phyloP scores from a whole-genome alignment of 2,329 filamentous ascomycete genomes.

The Gyromitra esculenta region DNA sequence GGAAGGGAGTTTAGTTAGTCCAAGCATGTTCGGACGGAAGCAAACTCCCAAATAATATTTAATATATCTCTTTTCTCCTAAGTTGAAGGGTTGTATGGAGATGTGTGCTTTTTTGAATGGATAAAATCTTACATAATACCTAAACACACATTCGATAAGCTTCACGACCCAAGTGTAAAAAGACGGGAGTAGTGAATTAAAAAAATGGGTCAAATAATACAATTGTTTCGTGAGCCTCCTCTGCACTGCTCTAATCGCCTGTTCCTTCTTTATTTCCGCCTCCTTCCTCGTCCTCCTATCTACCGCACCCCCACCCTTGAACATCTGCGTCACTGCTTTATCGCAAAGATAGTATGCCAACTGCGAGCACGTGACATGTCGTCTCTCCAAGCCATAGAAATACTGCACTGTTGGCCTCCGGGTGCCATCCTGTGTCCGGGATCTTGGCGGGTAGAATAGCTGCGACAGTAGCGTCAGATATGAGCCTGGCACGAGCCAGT shows the following conservation, averaged over 20 bases:
- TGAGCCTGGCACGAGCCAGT: slow-evolving; percentile 48
- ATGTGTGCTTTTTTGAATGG: neutral
- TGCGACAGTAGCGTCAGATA: slow-evolving; percentile 54
- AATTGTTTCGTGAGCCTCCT: slow-evolving; percentile 48
- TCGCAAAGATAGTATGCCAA: slow-evolving; percentile 55
- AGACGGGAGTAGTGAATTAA: neutral
- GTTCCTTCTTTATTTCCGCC: slow-evolving; percentile 43
- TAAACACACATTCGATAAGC: slow-evolving; percentile 35
- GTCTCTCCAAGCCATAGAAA: slow-evolving; percentile 53
- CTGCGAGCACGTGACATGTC: slow-evolving; percentile 55
- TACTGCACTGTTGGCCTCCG: slow-evolving; percentile 55
- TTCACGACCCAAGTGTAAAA: slow-evolving; percentile 4
- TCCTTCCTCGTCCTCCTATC: slow-evolving; percentile 45
- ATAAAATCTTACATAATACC: slow-evolving; percentile 49
- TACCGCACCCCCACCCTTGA: slow-evolving; percentile 22
- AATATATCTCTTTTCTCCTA: slow-evolving; percentile 2
- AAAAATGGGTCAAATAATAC: slow-evolving; percentile 15
- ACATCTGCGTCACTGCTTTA: slow-evolving; percentile 54
- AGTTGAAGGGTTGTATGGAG: neutral
- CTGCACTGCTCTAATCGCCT: slow-evolving; percentile 47
- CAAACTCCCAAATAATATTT: neutral
- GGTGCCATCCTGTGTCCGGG: slow-evolving; percentile 32
- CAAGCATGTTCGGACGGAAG: neutral
- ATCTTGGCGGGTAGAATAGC: slow-evolving; percentile 54
- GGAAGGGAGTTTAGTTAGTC: slow-evolving; percentile 15